Base-by-base conservation (phyloP, 2,329 filamentous ascomycete genomes). In the Erysiphe pulchra region DNA sequence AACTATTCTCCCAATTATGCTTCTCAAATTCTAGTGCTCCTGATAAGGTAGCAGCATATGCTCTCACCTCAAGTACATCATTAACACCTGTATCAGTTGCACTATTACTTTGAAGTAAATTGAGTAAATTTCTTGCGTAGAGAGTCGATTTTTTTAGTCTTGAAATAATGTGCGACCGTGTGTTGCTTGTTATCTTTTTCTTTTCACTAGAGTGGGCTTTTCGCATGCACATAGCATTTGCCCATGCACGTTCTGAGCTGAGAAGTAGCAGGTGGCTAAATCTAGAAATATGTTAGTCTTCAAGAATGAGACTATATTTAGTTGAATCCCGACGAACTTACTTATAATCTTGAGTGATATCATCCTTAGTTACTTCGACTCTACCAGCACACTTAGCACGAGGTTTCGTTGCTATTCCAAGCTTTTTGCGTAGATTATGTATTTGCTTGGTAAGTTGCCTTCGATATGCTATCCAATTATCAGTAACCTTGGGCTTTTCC, bases 161-260 rank as follows among this genome's bases (percentile, higher is more conserved):
- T 13, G 86, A 92, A 47, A 92, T 74, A 36, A 95, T 90, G 61
- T 98, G 87, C 45, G 79, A 79, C 57, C 85, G 77, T 16, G 82
- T 80, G 45, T 79, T 75, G 49, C 85, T 80, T 28, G 77, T 73
- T 51, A 93, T 80, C 43, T 77, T 78, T 60, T 83, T 81, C 49
- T 77, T 75, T 54, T 90, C 83, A 54, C 80, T 71, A 36, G 81
- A 73, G 59, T 92, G 83, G 17, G 74, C 67, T 4, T 83, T 73
- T 62, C 92, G 94, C 70, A 94, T 84, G 58, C 80, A 76, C 85
- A 95, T 92, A 47, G 86, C 87, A 61, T 93, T 79, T 34, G 90
- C 87, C 83, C 85, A 95, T 45, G 86, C 83, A 51, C 90, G 74
- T 65, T 98, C 90, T 49, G 86, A 77, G 36, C 76, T 81, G 56